Conservation (phyloP, 31 red algal genomes). For the Bonnemaisonia californica region DNA sequence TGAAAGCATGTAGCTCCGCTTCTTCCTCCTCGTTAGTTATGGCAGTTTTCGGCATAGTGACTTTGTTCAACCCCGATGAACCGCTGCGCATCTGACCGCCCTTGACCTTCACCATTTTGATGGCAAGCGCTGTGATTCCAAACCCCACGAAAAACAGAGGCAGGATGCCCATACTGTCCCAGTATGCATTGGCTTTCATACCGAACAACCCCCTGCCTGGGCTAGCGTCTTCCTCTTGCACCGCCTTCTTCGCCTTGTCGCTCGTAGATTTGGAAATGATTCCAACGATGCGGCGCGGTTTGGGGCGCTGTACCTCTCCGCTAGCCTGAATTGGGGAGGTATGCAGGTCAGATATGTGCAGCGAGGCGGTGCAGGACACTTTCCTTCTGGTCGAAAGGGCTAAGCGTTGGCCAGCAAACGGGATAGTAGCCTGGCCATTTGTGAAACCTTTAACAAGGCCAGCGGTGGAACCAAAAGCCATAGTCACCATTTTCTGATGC, state of each 20-base stretch:
- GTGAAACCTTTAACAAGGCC: background rate
- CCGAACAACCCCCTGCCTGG: constrained; percentile 38
- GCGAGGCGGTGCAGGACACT: background rate
- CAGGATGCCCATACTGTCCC: constrained; percentile 79
- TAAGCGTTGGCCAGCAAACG: background rate
- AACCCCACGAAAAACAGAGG: constrained; percentile 76
- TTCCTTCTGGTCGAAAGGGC: background rate
- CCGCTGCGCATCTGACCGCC: constrained; percentile 53
- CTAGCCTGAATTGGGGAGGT: too few relatives aligned
- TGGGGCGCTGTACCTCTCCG: background rate
- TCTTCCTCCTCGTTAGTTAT: constrained; percentile 77
- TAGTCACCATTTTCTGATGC: background rate
- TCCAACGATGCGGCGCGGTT: constrained; percentile 31
- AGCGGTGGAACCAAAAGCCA: background rate
- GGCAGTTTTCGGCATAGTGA: constrained; percentile 56
- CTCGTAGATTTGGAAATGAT: constrained; percentile 42
- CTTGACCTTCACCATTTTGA: constrained; percentile 80
- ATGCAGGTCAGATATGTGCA: background rate
- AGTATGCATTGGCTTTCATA: constrained; percentile 71
- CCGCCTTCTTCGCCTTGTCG: constrained; percentile 14
- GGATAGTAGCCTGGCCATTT: background rate
- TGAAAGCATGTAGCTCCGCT: constrained; percentile 90
- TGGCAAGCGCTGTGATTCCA: constrained; percentile 57
- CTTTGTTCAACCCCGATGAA: constrained; percentile 34
- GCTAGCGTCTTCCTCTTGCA: background rate